phyloP scores from a whole-genome alignment of 2,329 filamentous ascomycete genomes.

The Chaetomiaceae sp. region DNA sequence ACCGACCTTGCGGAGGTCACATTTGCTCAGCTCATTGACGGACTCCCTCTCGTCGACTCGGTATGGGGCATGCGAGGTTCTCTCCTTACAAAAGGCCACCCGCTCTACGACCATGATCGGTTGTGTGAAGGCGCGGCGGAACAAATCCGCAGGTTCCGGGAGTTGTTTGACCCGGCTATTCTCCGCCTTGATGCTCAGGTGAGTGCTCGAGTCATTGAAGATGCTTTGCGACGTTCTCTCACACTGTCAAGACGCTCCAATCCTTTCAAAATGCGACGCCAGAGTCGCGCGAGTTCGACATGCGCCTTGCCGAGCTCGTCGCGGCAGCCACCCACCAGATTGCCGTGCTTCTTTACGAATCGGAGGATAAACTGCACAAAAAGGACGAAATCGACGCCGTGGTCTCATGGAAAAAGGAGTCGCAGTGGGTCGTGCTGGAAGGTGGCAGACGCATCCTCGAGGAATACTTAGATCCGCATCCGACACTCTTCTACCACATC shows the following conservation, averaged over 20 bases:
- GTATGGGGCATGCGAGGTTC: not conserved
- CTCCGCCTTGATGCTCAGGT: not conserved
- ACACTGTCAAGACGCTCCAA: not conserved
- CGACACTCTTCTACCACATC: constrained; percentile 10
- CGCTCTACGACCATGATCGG: not conserved
- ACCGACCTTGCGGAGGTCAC: constrained; percentile 1
- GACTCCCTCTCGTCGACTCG: not conserved
- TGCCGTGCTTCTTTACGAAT: constrained; percentile 3
- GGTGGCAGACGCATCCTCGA: not conserved
- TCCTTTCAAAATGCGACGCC: not conserved
- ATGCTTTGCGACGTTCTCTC: not conserved
- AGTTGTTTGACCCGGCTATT: not conserved
- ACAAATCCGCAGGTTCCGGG: not conserved
- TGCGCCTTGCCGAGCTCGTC: constrained; percentile 9
- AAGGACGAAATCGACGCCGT: constrained; percentile 8
- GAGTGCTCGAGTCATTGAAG: not conserved
- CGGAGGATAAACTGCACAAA: constrained; percentile 1
- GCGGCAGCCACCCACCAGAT: constrained; percentile 4
- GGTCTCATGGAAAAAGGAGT: constrained; percentile 1
- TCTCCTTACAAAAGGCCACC: not conserved
- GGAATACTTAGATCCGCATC: not conserved
- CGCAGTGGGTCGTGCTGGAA: not conserved
- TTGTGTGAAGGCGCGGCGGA: constrained; percentile 6
- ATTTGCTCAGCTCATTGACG: constrained; percentile 6
- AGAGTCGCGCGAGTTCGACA: constrained; percentile 5